phyloP scores from a whole-genome alignment of 2,329 filamentous ascomycete species.

The Talaromyces marneffei region DNA sequence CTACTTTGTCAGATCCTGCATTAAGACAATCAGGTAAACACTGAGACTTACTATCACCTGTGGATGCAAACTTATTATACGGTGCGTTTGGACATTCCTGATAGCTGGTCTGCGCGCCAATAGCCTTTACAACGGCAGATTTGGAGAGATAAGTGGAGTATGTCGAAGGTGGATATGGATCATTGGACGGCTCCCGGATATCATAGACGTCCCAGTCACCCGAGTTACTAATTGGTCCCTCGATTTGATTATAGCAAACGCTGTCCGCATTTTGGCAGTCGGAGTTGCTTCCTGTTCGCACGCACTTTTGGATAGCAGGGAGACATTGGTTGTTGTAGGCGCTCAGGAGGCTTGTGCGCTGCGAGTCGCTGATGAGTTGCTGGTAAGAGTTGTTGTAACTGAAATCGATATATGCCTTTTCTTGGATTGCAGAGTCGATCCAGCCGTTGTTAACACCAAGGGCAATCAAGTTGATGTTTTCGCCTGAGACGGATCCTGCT shows the following conservation, averaged over 20 bases:
- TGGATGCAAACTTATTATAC: slow-evolving; percentile 25
- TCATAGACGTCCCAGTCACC: slow-evolving; percentile 8
- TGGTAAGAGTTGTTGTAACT: slow-evolving; percentile 47
- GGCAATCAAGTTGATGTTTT: slow-evolving; percentile 44
- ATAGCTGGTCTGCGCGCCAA: slow-evolving; percentile 60
- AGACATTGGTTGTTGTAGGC: slow-evolving; percentile 40
- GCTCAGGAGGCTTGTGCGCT: background rate
- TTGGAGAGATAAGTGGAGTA: slow-evolving; percentile 62
- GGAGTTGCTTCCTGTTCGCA: background rate
- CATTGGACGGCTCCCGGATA: slow-evolving; percentile 24
- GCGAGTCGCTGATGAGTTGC: background rate
- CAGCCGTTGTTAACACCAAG: slow-evolving; percentile 54
- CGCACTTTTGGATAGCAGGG: slow-evolving; percentile 17
- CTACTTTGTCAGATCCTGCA: background rate
- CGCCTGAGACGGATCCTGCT: slow-evolving; percentile 29
- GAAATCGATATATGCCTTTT: slow-evolving; percentile 46
- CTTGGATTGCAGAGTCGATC: slow-evolving; percentile 47
- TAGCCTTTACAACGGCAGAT: slow-evolving; percentile 50
- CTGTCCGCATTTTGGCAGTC: background rate
- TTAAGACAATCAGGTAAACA: background rate
- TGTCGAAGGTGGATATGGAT: slow-evolving; percentile 59
- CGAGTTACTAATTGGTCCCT: background rate
- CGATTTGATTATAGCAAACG: background rate
- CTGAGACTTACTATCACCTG: slow-evolving; percentile 32
- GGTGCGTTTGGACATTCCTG: slow-evolving; percentile 7